These are phyloP conservation scores for Castanopsis chinensis DNA, from an alignment of 306 rosid genomes.

Conservation along the genomic window DNA sequence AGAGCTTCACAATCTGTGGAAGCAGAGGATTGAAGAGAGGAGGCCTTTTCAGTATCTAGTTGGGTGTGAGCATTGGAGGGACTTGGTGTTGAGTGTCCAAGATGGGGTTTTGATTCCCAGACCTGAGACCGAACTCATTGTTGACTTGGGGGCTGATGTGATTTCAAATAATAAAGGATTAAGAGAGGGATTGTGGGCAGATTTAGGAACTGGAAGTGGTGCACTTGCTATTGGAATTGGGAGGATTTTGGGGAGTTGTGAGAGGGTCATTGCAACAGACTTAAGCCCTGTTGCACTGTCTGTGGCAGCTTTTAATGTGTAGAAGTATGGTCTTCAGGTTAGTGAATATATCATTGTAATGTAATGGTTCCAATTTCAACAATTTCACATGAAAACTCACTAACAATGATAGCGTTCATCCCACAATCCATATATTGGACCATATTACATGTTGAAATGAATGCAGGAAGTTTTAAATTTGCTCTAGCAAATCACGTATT, in stretches of 20 bases:
- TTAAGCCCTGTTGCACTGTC: too few relatives aligned
- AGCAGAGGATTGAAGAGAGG: constrained; percentile 65
- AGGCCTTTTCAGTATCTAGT: constrained; percentile 89
- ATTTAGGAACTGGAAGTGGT: constrained; percentile 94
- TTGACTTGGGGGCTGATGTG: constrained; percentile 59
- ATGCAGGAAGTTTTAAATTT: not conserved
- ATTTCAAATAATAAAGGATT: constrained; percentile 50
- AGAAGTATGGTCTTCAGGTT: too few relatives aligned
- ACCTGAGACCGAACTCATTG: constrained; percentile 72
- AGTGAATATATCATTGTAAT: too few relatives aligned
- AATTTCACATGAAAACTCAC: too few relatives aligned
- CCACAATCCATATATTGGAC: not conserved
- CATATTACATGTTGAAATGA: not conserved
- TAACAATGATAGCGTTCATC: not conserved
- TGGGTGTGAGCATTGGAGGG: constrained; percentile 97
- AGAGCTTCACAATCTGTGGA: constrained; percentile 75
- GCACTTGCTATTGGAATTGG: constrained; percentile 76
- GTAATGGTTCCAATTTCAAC: too few relatives aligned
- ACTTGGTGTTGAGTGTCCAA: constrained; percentile 73
- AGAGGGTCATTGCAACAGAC: too few relatives aligned
- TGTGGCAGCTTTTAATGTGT: too few relatives aligned
- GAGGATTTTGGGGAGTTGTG: constrained; percentile 36
- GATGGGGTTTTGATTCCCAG: constrained; percentile 93
- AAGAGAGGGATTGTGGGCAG: constrained; percentile 72
- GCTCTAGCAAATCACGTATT: not conserved